Evolutionary conservation across 2,329 filamentous ascomycete genomes (phyloP).

Genomic region (Pseudocercospora vitis): DNA sequence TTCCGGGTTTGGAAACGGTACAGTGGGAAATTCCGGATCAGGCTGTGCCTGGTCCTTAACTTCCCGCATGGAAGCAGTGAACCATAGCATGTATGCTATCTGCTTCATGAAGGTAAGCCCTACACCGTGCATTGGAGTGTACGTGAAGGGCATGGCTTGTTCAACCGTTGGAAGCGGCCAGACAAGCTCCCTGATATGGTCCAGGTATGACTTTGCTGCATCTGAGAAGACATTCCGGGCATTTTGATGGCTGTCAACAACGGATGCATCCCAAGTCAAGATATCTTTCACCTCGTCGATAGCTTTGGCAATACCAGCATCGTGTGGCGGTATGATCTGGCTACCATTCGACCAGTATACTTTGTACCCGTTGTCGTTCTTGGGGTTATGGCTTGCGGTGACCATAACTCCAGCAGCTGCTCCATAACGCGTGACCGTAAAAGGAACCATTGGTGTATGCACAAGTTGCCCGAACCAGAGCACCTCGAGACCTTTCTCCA

Average conservation of each 20-base stretch:
- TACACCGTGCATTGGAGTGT: slow-evolving; percentile 60
- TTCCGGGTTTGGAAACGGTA: slow-evolving; percentile 65
- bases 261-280: slow-evolving; percentile 48
- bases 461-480: slow-evolving; percentile 58
- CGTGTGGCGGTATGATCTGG: slow-evolving; percentile 65
- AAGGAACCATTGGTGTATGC: slow-evolving; percentile 64
- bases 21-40: slow-evolving; percentile 63
- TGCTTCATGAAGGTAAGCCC: slow-evolving; percentile 51
- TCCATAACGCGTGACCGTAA: slow-evolving; percentile 55
- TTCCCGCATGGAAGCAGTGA: slow-evolving; percentile 43
- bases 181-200: slow-evolving; percentile 33
- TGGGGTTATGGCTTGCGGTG: slow-evolving; percentile 65
- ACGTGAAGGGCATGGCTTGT: slow-evolving; percentile 47
- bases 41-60: slow-evolving; percentile 56
- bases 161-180: slow-evolving; percentile 28
- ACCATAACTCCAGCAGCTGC: slow-evolving; percentile 65
- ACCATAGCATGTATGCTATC: slow-evolving; percentile 40
- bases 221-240: slow-evolving; percentile 46
- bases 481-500: slow-evolving; percentile 58
- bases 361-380: slow-evolving; percentile 66
- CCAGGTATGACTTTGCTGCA: slow-evolving; percentile 47
- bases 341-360: slow-evolving; percentile 66
- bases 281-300: slow-evolving; percentile 59
- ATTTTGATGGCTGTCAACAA: slow-evolving; percentile 43
- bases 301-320: slow-evolving; percentile 57